Evolutionary conservation across 1,284 basidiomycete genomes (phyloP).

Genomic region (Sporisorium graminicola): DNA sequence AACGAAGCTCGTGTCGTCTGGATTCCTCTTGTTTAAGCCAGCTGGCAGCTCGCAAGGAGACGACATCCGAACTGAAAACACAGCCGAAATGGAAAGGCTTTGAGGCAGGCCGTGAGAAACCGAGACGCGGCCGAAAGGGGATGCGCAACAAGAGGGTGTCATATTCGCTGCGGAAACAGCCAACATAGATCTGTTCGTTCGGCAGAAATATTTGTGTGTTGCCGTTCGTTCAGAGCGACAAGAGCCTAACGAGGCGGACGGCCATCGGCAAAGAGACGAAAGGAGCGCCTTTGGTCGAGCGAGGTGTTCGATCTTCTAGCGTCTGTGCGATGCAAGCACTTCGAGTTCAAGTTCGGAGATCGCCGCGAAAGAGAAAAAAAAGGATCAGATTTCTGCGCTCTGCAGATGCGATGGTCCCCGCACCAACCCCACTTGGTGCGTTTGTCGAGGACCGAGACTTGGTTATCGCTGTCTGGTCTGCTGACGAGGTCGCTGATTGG

Average conservation of each 20-base stretch:
- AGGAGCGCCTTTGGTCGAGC: too few species aligned
- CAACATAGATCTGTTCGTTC: neutral
- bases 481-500: conserved; percentile 5
- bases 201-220: neutral
- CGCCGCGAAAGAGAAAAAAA: neutral
- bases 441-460: neutral
- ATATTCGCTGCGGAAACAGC: neutral
- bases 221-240: neutral
- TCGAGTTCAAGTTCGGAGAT: conserved; percentile 5
- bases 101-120: neutral
- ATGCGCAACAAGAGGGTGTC: neutral
- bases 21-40: neutral
- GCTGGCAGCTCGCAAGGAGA: too few species aligned
- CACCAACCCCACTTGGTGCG: neutral
- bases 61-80: neutral
- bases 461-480: neutral
- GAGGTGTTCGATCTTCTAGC: neutral
- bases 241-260: neutral
- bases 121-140: neutral
- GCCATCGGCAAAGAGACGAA: neutral
- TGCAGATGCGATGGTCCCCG: conserved; percentile 1
- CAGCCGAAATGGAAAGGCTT: neutral
- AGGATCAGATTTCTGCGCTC: neutral
- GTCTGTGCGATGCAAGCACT: neutral
- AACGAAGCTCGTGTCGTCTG: neutral